A percentile compares a stretch with the other conserved stretches of the same genome.
Conservation (phyloP, 2,329 filamentous ascomycete genomes). For the Exophiala xenobiotica region DNA sequence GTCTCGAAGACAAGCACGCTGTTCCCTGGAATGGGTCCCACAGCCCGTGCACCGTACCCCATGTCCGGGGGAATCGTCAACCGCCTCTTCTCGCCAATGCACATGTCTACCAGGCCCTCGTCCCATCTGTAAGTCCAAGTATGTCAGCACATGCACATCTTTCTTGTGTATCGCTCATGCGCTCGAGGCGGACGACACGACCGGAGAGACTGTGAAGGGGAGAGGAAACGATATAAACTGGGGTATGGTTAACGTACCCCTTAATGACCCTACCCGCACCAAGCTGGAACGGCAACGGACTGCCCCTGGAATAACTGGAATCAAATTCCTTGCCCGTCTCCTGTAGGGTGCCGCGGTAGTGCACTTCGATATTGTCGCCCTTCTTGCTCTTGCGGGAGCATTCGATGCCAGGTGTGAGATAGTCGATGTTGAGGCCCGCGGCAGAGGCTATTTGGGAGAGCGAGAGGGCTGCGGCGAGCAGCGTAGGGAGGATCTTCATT, state of each 20-base stretch:
- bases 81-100: conserved; percentile 86
- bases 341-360: conserved; percentile 82
- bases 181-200: too few species aligned
- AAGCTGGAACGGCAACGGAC: conserved; percentile 75
- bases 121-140: conserved; percentile 61
- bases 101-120: conserved; percentile 86
- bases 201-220: too few species aligned
- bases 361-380: conserved; percentile 79
- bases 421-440: conserved; percentile 72
- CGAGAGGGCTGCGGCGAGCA: conserved; percentile 39
- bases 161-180: too few species aligned
- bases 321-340: conserved; percentile 78
- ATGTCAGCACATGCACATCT: conserved; percentile 11
- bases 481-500: conserved; percentile 21
- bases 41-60: conserved; percentile 73
- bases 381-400: conserved; percentile 75
- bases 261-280: conserved; percentile 83
- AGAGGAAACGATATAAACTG: too few species aligned
- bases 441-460: conserved; percentile 43
- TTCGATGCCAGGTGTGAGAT: conserved; percentile 65
- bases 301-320: conserved; percentile 72
- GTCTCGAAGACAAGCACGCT: conserved; percentile 90
- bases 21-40: conserved; percentile 80
- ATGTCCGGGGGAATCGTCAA: conserved; percentile 85
- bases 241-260: conserved; percentile 58